Evolutionary conservation across 352 stramenopile genomes (phyloP).

Genomic region (Pythium phragmiticola): DNA sequence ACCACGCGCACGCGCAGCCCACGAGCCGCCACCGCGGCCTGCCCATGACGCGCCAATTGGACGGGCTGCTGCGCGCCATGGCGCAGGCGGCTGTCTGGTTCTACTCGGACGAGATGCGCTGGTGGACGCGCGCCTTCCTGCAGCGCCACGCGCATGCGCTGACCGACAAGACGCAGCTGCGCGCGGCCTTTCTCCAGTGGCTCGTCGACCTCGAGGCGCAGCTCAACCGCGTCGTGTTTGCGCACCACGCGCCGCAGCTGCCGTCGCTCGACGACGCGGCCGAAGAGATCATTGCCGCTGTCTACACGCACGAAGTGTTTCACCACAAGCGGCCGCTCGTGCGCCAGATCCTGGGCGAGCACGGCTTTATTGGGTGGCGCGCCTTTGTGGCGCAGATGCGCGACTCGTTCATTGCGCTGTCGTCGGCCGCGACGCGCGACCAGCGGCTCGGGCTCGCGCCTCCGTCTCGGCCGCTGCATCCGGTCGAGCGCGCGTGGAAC

Average conservation of each 20-base stretch:
- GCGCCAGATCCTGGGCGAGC: slow-evolving; percentile 46
- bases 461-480: slow-evolving; percentile 17
- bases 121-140: slow-evolving; percentile 48
- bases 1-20: slow-evolving; percentile 31
- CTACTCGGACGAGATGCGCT: slow-evolving; percentile 41
- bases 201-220: slow-evolving; percentile 42
- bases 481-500: slow-evolving; percentile 46
- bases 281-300: slow-evolving; percentile 60
- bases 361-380: slow-evolving; percentile 54
- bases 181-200: slow-evolving; percentile 45
- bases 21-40: slow-evolving; percentile 11
- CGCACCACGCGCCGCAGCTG: slow-evolving; percentile 28
- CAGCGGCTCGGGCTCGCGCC: not conserved
- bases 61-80: slow-evolving; percentile 40
- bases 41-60: slow-evolving; percentile 29
- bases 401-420: slow-evolving; percentile 48
- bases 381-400: slow-evolving; percentile 65
- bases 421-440: slow-evolving; percentile 9
- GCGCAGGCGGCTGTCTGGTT: slow-evolving; percentile 50
- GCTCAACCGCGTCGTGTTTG: slow-evolving; percentile 50
- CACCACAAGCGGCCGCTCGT: slow-evolving; percentile 42
- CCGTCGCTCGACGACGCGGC: slow-evolving; percentile 43
- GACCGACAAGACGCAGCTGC: slow-evolving; percentile 45
- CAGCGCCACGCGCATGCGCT: slow-evolving; percentile 30
- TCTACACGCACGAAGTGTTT: slow-evolving; percentile 58